phyloP scores from a whole-genome alignment of 1,284 basidiomycete species.

The Ceratobasidium sp. region DNA sequence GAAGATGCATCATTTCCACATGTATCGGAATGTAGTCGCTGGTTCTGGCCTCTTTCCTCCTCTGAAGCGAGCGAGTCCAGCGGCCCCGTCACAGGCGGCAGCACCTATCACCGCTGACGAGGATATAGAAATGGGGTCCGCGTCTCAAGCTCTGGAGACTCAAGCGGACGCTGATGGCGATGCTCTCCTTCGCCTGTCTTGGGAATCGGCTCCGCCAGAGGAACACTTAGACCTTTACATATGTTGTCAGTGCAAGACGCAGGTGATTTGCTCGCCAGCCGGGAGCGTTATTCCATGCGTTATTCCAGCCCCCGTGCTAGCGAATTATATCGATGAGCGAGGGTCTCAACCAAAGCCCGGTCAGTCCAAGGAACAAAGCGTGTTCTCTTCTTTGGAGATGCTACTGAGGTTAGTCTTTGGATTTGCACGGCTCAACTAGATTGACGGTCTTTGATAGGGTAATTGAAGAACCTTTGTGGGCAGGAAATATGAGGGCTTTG shows the following conservation, averaged over 20 bases:
- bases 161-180: constrained; percentile 65
- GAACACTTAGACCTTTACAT: constrained; percentile 78
- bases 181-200: constrained; percentile 57
- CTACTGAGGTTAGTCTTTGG: constrained; percentile 67
- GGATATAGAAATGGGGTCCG: constrained; percentile 57
- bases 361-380: constrained; percentile 64
- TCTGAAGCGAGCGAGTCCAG: constrained; percentile 53
- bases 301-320: constrained; percentile 67
- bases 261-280: constrained; percentile 71
- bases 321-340: constrained; percentile 61
- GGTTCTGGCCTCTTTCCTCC: constrained; percentile 72
- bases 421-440: constrained; percentile 13
- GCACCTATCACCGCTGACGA: constrained; percentile 64
- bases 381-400: constrained; percentile 72
- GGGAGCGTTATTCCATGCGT: constrained; percentile 69
- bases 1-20: constrained; percentile 82
- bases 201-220: constrained; percentile 61
- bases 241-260: constrained; percentile 83
- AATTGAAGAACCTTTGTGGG: constrained; percentile 79
- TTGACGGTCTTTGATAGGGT: constrained; percentile 61
- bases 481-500: constrained; percentile 61
- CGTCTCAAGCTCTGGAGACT: constrained; percentile 47
- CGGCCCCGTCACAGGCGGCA: background rate
- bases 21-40: constrained; percentile 75
- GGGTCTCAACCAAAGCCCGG: constrained; percentile 58